Conservation (phyloP, 208 protist genomes). For the Leishmania major region DNA sequence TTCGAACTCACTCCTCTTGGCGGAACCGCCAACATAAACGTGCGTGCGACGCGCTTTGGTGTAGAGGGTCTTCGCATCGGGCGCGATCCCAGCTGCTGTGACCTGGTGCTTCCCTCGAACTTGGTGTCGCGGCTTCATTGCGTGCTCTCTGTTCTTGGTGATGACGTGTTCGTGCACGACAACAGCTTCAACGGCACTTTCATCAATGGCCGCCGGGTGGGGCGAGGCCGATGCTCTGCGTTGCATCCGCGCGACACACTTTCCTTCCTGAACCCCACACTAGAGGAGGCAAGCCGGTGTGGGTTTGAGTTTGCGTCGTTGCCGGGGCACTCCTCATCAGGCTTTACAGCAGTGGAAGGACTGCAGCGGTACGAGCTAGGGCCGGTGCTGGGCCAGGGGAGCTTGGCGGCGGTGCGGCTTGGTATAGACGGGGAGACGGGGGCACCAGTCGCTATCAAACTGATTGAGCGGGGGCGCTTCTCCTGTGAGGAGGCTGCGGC, state of each 20-base stretch:
- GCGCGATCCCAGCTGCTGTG: conserved; percentile 44
- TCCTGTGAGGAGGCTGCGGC: conserved; percentile 37
- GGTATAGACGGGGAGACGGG: conserved; percentile 42
- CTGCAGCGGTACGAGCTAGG: conserved; percentile 49
- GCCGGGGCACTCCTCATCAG: conserved; percentile 1
- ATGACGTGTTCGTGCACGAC: conserved; percentile 69
- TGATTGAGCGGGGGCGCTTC: conserved; percentile 60
- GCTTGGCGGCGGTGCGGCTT: conserved; percentile 60
- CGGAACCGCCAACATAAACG: neutral
- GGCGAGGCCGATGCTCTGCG: conserved; percentile 33
- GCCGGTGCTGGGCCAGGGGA: conserved; percentile 59
- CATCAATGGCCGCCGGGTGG: conserved; percentile 59
- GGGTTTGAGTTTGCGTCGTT: conserved; percentile 33
- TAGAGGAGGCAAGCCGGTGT: conserved; percentile 39
- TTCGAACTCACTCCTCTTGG: conserved; percentile 20
- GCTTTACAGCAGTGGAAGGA: conserved; percentile 12
- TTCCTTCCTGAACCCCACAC: conserved; percentile 55
- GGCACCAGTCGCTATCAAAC: conserved; percentile 65
- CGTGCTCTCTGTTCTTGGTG: conserved; percentile 50
- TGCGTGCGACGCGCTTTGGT: conserved; percentile 30
- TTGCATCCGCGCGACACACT: conserved; percentile 54
- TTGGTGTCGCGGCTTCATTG: conserved; percentile 58
- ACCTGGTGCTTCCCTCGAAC: conserved; percentile 32
- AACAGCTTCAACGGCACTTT: conserved; percentile 81
- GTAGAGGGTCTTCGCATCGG: conserved; percentile 50